These are phyloP conservation scores for Hirschioporus abietinus DNA, from an alignment of 768 basidiomycete genomes.

Conservation along the genomic window DNA sequence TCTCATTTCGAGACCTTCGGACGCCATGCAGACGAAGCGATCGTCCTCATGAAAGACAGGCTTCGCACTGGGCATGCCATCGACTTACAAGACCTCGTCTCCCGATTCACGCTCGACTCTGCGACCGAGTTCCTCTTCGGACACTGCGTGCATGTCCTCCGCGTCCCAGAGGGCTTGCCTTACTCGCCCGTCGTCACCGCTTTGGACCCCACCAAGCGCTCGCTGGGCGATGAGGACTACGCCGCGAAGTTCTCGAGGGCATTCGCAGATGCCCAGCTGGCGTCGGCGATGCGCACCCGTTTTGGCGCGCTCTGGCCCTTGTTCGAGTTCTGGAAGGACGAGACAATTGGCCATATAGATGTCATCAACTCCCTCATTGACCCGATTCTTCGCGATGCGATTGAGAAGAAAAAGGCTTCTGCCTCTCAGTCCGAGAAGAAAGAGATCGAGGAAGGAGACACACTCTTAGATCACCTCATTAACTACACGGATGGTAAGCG, in stretches of 20 bases:
- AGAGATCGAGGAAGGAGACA: constrained; percentile 19
- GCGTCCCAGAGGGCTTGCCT: constrained; percentile 34
- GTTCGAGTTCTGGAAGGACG: constrained; percentile 46
- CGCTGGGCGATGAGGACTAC: constrained; percentile 18
- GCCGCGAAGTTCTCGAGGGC: constrained; percentile 39
- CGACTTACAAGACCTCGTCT: constrained; percentile 32
- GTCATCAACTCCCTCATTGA: constrained; percentile 47
- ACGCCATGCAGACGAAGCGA: constrained; percentile 41
- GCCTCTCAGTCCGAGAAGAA: constrained; percentile 19
- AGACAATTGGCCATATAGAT: constrained; percentile 37
- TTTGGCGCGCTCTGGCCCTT: constrained; percentile 46
- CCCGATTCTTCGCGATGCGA: constrained; percentile 44
- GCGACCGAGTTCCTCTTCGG: constrained; percentile 56
- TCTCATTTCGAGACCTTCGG: constrained; percentile 61
- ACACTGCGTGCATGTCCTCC: constrained; percentile 39
- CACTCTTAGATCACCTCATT: constrained; percentile 20
- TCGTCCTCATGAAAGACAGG: constrained; percentile 38
- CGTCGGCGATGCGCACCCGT: constrained; percentile 33
- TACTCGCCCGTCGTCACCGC: constrained; percentile 24
- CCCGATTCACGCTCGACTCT: constrained; percentile 55
- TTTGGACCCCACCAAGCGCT: constrained; percentile 21
- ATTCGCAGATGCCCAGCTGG: constrained; percentile 43
- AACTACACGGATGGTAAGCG: constrained; percentile 16
- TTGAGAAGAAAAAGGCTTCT: constrained; percentile 28
- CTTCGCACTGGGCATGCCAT: constrained; percentile 42